Evolutionary conservation across 371 early-diverging fungal genomes (phyloP), one percentile per base, ranked within the genome.

Genomic region (Mucor lusitanicus): DNA sequence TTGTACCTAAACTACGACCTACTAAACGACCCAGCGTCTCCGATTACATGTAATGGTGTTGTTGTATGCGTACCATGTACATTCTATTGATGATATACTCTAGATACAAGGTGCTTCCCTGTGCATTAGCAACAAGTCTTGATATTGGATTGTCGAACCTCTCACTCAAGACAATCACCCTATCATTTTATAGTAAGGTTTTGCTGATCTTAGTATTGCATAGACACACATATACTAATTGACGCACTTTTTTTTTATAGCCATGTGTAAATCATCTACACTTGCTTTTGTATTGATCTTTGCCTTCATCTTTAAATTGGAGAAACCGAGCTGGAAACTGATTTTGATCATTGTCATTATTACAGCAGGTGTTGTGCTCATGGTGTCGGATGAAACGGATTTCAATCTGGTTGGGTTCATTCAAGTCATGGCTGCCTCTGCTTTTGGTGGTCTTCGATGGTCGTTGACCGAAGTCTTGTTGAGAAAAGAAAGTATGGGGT

Each of bases 221-320:
- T 30, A 30, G 3, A 3, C 3, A 30, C 30, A 30, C 30, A 30
- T 30, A 30, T 6, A 30, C 30, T 61, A 25, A 12, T 25, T 50
- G 8, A 35, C 9, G 9, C 35, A 8, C 35, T 35, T 35, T 61
- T 39, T 30, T 35, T 3, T 46, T 27, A 48, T 63, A 88, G 88
- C 97, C 66, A 95, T 96, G 95, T 94, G 95, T 76, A 97, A 97
- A 76, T 93, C 93, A 12, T 92, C 91, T 6, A 88, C 92, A 6
- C 91, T 94, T 48, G 93, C 94, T 3, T 96, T 94, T 74, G 94
- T 95, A 8, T 79, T 97, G 37, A 60, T 95, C 27, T 96, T 96
- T 70, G 95, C 97, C 3, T 94, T 95, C 64, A 71, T 92, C 0
- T 95, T 97, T 74, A 86, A 87, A 8, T 79, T 97, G 46, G 97